Base-by-base conservation (phyloP, 78 protist species). In the slime mould (Dictyostelium discoideum) region DNA sequence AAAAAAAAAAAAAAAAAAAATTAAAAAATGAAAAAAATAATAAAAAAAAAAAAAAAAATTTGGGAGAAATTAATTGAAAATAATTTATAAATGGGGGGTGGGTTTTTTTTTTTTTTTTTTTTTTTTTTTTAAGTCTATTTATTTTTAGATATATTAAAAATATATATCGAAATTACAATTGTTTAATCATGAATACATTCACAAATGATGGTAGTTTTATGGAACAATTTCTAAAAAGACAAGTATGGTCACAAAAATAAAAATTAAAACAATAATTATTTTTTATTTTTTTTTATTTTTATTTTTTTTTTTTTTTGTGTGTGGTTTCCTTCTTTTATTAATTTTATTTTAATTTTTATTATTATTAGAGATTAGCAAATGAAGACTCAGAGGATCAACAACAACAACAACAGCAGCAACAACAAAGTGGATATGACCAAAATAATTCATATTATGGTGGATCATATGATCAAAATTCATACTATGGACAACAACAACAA, bases 161-260 rank as follows among this genome's bases (percentile, higher is more conserved):
- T 44, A 40, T 77, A 32, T 78, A 37, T 46, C 20, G 3, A 44
- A 20, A 42, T 78, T 7, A 13, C 32, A 76, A 44, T 20, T 84
- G 42, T 39, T 24, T 24, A 54, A 80, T 32, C 37, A 90, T 90
- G 95, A 90, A 90, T 90, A 46, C 88, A 9, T 90, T 90, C 74
- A 24, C 95, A 63, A 90, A 90, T 82, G 95, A 90, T 90, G 95
- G 95, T 82, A 90, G 95, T 72, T 90, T 90, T 82, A 83, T 90
- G 95, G 95, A 90, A 50, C 95, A 90, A 77, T 90, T 90, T 54
- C 13, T 90, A 48, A 90, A 90, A 29, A 90, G 77, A 72, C 95
- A 90, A 32, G 50, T 42, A 46, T 18, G n/a, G 10, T 18, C 2
- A 77, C 0, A 9, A 39, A 69, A 40, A 29, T 8, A 81, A 42